Percentiles rank a stretch among this genome's conserved stretches.
Conservation (phyloP, 192 early-diverging fungal genomes). For the Rhizophagus prolifer region DNA sequence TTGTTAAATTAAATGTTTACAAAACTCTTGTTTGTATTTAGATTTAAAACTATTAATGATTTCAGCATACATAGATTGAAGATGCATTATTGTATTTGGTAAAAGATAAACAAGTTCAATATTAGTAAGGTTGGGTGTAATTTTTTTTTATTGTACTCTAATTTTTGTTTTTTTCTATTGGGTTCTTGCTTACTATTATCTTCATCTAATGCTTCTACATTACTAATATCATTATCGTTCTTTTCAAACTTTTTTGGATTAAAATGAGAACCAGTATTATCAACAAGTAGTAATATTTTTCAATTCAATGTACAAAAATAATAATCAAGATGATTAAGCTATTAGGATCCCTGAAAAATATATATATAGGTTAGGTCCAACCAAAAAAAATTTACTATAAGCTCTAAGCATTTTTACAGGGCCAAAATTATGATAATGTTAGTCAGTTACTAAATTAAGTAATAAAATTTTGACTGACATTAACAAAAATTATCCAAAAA, state of each 20-base stretch:
- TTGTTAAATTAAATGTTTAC: no score
- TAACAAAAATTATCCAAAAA: no score
- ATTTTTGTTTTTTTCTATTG: neutral
- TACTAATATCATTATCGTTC: neutral
- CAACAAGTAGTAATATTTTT: conserved; percentile 16
- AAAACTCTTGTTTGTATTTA: no score
- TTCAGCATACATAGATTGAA: no score
- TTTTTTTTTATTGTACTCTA: neutral
- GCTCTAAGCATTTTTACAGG: no score
- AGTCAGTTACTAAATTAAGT: no score
- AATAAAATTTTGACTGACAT: no score
- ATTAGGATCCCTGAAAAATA: no score
- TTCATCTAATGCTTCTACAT: neutral
- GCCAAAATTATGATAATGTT: no score
- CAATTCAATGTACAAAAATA: neutral
- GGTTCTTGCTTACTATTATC: neutral
- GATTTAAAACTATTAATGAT: no score
- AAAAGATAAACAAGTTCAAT: conserved; percentile 15
- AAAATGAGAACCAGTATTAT: conserved; percentile 24
- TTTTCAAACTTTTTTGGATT: neutral
- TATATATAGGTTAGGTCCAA: no score
- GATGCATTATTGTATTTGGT: neutral
- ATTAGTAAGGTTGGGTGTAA: neutral
- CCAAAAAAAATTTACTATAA: no score
- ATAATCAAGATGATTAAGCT: conserved; percentile 22